phyloP scores from a whole-genome alignment of 768 basidiomycete species.

The Pisolithus marmoratus region DNA sequence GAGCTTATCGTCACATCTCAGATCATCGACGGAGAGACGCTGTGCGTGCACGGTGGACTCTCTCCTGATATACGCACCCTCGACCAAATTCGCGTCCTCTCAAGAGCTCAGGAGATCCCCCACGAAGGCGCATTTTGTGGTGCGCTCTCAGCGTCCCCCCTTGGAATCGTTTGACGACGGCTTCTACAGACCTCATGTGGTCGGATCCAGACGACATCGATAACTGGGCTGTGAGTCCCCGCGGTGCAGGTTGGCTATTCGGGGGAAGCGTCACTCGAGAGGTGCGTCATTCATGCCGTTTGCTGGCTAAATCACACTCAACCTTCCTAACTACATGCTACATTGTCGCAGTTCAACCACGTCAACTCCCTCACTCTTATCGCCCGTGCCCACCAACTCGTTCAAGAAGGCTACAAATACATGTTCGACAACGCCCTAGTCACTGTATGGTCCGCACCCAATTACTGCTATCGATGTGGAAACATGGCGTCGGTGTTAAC shows the following conservation, averaged over 20 bases:
- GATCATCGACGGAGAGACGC: constrained; percentile 90
- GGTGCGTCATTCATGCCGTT: constrained; percentile 34
- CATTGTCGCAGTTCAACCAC: constrained; percentile 73
- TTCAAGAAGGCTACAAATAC: constrained; percentile 93
- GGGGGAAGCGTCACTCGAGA: constrained; percentile 82
- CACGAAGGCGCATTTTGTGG: constrained; percentile 99
- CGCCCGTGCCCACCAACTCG: constrained; percentile 94
- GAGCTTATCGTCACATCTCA: constrained; percentile 24
- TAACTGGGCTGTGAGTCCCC: constrained; percentile 94
- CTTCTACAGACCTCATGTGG: constrained; percentile 86
- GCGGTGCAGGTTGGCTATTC: constrained; percentile 95
- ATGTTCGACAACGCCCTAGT: constrained; percentile 94
- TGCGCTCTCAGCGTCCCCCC: constrained; percentile 23
- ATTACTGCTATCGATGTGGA: constrained; percentile 82
- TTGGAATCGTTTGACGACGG: background rate
- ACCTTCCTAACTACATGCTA: background rate
- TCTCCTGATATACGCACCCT: constrained; percentile 94
- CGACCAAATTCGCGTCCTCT: constrained; percentile 89
- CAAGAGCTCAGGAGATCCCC: constrained; percentile 95
- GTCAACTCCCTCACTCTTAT: constrained; percentile 84
- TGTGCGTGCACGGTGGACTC: constrained; percentile 95
- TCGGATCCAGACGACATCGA: constrained; percentile 93
- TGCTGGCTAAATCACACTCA: background rate
- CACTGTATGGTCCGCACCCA: constrained; percentile 91
- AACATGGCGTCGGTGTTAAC: constrained; percentile 92